Evolutionary conservation across 176 grass and related monocot species (phyloP).

Genomic region (Rhipidocladum racemiflorum): DNA sequence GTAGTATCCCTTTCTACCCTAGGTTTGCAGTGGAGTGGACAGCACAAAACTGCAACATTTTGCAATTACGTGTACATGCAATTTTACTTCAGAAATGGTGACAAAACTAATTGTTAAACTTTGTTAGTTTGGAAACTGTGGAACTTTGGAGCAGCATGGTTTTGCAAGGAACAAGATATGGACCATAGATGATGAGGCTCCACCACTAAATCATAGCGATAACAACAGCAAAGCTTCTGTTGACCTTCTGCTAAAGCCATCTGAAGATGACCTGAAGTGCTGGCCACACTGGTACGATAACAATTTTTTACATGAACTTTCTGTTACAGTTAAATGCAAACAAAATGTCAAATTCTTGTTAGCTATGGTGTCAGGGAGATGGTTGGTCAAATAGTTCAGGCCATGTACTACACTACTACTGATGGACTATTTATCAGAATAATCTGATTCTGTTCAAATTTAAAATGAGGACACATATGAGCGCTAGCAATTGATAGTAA

Average conservation of each 20-base stretch:
- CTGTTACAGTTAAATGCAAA: constrained; percentile 7
- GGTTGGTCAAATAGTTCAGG: not conserved
- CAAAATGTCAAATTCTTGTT: not conserved
- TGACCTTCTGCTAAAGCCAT: constrained; percentile 81
- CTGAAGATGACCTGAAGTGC: constrained; percentile 81
- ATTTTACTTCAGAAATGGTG: not conserved
- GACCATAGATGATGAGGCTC: constrained; percentile 61
- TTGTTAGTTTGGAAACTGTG: constrained; percentile 68
- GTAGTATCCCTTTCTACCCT: not conserved
- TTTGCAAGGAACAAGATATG: constrained; percentile 92
- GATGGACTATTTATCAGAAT: not conserved
- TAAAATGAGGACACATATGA: not conserved
- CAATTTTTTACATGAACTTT: not conserved
- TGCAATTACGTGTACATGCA: not conserved
- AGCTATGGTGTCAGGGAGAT: not conserved
- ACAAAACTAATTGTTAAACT: not conserved
- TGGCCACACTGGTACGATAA: constrained; percentile 77
- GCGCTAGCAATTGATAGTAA: not conserved
- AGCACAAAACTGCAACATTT: not conserved
- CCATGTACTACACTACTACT: not conserved
- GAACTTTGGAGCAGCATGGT: constrained; percentile 72
- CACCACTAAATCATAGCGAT: constrained; percentile 30
- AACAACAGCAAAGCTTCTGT: constrained; percentile 43
- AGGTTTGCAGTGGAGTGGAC: not conserved
- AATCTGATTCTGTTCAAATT: not conserved